Evolutionary conservation across 2,329 filamentous ascomycete genomes (phyloP).

Genomic region (Verticillium klebahnii): DNA sequence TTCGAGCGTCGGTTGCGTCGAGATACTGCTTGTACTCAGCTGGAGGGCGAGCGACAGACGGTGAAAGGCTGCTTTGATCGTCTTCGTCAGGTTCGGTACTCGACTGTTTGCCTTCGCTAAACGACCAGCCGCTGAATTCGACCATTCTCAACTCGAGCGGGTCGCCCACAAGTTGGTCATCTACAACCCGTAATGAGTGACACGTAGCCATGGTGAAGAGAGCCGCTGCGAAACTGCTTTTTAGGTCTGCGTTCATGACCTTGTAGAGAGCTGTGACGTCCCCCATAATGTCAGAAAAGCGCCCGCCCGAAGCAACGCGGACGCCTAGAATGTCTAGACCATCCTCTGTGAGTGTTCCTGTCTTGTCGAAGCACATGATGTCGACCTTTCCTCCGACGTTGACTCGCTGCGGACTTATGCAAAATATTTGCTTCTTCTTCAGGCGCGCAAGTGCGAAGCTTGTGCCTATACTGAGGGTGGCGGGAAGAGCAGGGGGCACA

Average conservation of each 20-base stretch:
- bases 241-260: constrained; percentile 18
- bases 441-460: constrained; percentile 88
- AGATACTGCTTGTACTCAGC: constrained; percentile 36
- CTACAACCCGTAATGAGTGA: constrained; percentile 82
- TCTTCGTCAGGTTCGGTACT: constrained; percentile 64
- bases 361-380: constrained; percentile 97
- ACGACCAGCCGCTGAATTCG: constrained; percentile 89
- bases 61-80: constrained; percentile 69
- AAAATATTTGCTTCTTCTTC: constrained; percentile 89
- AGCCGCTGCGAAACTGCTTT: constrained; percentile 43
- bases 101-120: constrained; percentile 77
- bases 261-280: not conserved
- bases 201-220: constrained; percentile 97
- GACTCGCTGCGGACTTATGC: constrained; percentile 94
- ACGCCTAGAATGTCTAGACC: constrained; percentile 90
- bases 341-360: constrained; percentile 95
- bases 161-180: constrained; percentile 86
- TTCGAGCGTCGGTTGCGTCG: constrained; percentile 29
- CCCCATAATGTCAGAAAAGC: constrained; percentile 64
- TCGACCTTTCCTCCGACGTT: constrained; percentile 96
- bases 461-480: constrained; percentile 92
- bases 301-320: constrained; percentile 62
- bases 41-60: constrained; percentile 85
- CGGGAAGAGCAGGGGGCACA: constrained; percentile 89
- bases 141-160: constrained; percentile 98